Conservation (phyloP, 2,329 filamentous ascomycete species). For the Ophiostoma angusticollis region DNA sequence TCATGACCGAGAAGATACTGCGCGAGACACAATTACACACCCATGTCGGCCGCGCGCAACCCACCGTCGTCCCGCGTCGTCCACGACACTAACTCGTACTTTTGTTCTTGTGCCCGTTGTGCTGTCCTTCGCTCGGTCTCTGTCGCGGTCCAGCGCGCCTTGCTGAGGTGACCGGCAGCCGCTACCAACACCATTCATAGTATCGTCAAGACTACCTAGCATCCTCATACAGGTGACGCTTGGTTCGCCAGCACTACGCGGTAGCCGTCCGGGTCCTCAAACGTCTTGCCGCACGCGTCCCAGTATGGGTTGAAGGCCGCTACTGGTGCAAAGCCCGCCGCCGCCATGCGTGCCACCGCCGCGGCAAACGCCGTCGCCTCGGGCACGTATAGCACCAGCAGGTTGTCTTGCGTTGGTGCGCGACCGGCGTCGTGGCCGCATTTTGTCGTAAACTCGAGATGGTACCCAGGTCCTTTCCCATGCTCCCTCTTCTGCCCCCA, state of each 20-base stretch:
- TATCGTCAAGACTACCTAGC: too few species aligned
- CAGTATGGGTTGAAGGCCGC: conserved; percentile 31
- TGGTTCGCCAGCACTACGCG: conserved; percentile 28
- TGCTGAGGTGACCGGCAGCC: too few species aligned
- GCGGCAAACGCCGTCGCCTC: conserved; percentile 18
- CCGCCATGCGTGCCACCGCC: conserved; percentile 23
- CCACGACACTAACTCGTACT: too few species aligned
- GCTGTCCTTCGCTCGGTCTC: too few species aligned
- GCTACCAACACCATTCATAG: too few species aligned
- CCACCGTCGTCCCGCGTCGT: too few species aligned
- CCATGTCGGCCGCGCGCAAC: too few species aligned
- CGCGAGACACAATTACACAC: too few species aligned
- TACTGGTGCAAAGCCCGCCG: conserved; percentile 23
- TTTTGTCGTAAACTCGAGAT: conserved; percentile 30
- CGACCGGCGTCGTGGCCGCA: conserved; percentile 22
- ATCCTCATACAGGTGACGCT: conserved; percentile 9
- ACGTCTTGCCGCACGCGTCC: conserved; percentile 30
- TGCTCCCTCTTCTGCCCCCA: conserved; percentile 10
- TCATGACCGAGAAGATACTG: too few species aligned
- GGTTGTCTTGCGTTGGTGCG: conserved; percentile 29
- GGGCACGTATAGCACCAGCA: conserved; percentile 31
- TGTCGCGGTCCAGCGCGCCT: too few species aligned
- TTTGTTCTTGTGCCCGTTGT: too few species aligned
- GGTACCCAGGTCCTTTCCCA: conserved; percentile 21
- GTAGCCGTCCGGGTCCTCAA: conserved; percentile 33